Evolutionary conservation across 768 basidiomycete species (phyloP).

Genomic region (Tricholoma saponaceum): DNA sequence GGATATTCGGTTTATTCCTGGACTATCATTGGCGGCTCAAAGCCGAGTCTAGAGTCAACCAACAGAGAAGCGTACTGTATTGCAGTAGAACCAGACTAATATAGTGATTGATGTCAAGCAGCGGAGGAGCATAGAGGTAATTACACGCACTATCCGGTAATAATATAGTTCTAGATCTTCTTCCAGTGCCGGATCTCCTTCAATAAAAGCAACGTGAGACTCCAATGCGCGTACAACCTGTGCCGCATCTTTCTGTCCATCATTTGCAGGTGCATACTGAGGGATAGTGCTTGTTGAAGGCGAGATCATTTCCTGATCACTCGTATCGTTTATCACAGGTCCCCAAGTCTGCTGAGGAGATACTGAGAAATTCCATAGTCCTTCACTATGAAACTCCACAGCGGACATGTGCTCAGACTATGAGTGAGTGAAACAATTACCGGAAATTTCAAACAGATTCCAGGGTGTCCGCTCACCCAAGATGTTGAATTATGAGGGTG

Average conservation of each 20-base stretch:
- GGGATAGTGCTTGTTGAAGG: background rate
- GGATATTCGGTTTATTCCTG: conserved; percentile 4
- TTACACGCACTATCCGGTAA: conserved; percentile 7
- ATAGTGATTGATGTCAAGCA: background rate
- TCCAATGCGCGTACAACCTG: background rate
- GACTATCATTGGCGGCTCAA: background rate
- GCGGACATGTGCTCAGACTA: background rate
- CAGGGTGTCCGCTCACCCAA: background rate
- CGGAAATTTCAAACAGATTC: background rate
- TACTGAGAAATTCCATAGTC: conserved; percentile 7
- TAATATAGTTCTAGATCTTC: conserved; percentile 7
- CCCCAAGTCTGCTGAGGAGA: conserved; percentile 4
- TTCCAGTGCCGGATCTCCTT: conserved; percentile 6
- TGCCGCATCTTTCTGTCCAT: background rate
- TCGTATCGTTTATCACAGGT: background rate
- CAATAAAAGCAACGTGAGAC: background rate
- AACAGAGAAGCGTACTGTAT: background rate
- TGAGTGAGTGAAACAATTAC: background rate
- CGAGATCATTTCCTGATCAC: background rate
- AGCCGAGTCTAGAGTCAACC: background rate
- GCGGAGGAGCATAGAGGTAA: background rate
- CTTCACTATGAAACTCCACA: background rate
- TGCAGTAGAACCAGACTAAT: conserved; percentile 1
- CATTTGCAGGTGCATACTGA: background rate
- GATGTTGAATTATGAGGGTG: background rate